phyloP scores from a whole-genome alignment of 108 stramenopile genomes.

The Skeletonema grethae region DNA sequence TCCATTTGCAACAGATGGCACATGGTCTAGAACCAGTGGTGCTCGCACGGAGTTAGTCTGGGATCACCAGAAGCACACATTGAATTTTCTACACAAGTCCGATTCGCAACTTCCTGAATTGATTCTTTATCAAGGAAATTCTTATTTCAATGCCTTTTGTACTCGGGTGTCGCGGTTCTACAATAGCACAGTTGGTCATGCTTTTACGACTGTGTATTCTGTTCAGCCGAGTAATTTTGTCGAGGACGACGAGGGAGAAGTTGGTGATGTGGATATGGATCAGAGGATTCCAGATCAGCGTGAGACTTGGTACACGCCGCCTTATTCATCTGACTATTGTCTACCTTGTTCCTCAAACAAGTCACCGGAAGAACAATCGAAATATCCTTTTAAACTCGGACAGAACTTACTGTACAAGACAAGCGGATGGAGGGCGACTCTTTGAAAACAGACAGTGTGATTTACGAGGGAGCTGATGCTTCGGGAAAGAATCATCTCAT shows the following conservation, averaged over 20 bases:
- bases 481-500: neutral
- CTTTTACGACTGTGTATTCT: neutral
- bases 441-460: neutral
- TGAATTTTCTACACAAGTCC: neutral
- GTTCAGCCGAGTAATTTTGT: neutral
- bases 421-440: neutral
- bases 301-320: neutral
- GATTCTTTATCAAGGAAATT: constrained; percentile 8
- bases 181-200: constrained; percentile 7
- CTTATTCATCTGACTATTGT: neutral
- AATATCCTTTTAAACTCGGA: neutral
- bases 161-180: neutral
- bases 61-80: constrained; percentile 4
- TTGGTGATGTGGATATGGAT: neutral
- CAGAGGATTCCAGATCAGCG: neutral
- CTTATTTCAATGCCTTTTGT: neutral
- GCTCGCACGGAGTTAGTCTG: neutral
- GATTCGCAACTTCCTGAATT: neutral
- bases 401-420: neutral
- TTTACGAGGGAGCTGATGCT: neutral
- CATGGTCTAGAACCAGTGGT: neutral
- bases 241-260: neutral
- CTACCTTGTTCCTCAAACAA: too few species aligned
- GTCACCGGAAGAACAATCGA: too few species aligned
- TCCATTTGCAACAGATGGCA: neutral